Percentiles rank a stretch among this genome's conserved stretches.
Conservation (phyloP, 2,329 filamentous ascomycete genomes). For the Mollisia scopiformis region DNA sequence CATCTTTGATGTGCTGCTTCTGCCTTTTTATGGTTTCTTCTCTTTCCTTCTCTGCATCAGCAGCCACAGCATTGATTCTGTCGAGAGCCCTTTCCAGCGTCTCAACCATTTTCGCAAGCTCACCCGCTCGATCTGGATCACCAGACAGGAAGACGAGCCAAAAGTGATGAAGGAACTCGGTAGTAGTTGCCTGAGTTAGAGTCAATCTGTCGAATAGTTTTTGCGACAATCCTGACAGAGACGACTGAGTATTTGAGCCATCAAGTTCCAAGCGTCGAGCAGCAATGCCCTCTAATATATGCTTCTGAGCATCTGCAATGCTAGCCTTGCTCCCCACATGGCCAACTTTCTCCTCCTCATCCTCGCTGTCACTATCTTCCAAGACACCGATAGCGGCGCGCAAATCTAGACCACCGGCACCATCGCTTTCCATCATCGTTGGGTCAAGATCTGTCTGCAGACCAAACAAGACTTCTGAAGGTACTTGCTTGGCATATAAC, state of each 20-base stretch:
- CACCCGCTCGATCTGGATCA: constrained; percentile 76
- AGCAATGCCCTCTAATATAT: constrained; percentile 67
- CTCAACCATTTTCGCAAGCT: constrained; percentile 81
- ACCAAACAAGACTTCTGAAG: constrained; percentile 66
- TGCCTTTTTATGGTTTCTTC: constrained; percentile 66
- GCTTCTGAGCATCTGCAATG: constrained; percentile 64
- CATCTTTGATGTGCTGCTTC: constrained; percentile 71
- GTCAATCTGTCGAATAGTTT: constrained; percentile 63
- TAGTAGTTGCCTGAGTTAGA: constrained; percentile 87
- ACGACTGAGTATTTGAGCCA: constrained; percentile 39
- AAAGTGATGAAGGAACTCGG: constrained; percentile 97
- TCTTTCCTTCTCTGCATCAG: constrained; percentile 77
- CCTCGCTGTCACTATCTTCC: constrained; percentile 70
- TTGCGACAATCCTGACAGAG: constrained; percentile 46
- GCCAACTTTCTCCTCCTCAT: constrained; percentile 51
- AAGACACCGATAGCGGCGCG: constrained; percentile 68
- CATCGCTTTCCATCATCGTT: constrained; percentile 48
- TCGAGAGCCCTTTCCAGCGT: constrained; percentile 77
- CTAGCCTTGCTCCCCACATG: constrained; percentile 73
- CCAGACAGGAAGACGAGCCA: constrained; percentile 92
- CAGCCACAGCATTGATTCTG: constrained; percentile 79
- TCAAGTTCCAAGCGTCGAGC: constrained; percentile 63
- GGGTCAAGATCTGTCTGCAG: constrained; percentile 64
- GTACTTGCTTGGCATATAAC: constrained; percentile 70
- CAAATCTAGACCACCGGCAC: constrained; percentile 58